phyloP scores from a whole-genome alignment of 1,284 basidiomycete genomes.

The Ustilago trichophora region DNA sequence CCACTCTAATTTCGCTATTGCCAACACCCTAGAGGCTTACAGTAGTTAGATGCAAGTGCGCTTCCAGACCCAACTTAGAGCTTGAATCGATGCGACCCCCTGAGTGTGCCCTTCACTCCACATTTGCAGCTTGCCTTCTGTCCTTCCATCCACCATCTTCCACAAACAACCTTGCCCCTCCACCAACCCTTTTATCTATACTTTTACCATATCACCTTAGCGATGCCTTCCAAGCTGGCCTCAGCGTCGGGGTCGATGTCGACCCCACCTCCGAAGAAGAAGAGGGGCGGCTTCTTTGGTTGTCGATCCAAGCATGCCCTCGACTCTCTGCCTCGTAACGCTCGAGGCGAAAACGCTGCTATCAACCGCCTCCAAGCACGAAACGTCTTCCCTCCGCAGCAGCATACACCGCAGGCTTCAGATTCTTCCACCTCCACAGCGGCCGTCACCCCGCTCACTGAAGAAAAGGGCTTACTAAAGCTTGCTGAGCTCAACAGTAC shows the following conservation, averaged over 20 bases:
- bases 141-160: background rate
- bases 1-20: background rate
- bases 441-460: constrained; percentile 7
- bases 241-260: constrained; percentile 13
- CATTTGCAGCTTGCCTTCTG: background rate
- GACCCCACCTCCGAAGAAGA: constrained; percentile 33
- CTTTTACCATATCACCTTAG: no score
- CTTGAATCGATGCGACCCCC: background rate
- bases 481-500: constrained; percentile 17
- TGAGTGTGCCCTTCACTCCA: background rate
- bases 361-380: constrained; percentile 41
- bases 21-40: no score
- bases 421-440: constrained; percentile 13
- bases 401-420: constrained; percentile 7
- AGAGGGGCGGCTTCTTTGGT: constrained; percentile 40
- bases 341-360: constrained; percentile 37
- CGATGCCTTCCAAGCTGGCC: constrained; percentile 20
- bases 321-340: constrained; percentile 43
- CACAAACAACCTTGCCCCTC: no score
- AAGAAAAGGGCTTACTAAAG: constrained; percentile 19
- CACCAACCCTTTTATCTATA: background rate
- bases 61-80: background rate
- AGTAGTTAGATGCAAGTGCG: background rate
- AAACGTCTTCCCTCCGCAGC: constrained; percentile 12
- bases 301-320: constrained; percentile 46